Evolutionary conservation across 176 grass and related monocot genomes (phyloP).

Genomic region (Cenchrus fungigraminus): DNA sequence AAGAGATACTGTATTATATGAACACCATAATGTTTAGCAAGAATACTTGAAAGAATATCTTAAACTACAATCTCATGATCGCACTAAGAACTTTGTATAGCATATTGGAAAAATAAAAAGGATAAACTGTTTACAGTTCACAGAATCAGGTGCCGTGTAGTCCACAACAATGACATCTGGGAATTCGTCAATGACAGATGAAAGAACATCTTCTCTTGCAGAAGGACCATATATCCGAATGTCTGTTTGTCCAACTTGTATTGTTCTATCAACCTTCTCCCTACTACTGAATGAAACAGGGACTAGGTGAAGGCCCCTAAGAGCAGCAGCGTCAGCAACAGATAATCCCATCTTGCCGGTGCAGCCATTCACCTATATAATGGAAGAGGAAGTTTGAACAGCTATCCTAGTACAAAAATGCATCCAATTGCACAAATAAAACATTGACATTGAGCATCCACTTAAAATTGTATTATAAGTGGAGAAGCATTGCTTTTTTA

Average conservation of each 20-base stretch:
- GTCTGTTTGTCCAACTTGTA: constrained; percentile 57
- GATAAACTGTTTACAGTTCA: constrained; percentile 70
- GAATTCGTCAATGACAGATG: constrained; percentile 63
- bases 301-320: constrained; percentile 72
- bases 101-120: constrained; percentile 1
- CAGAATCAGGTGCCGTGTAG: constrained; percentile 75
- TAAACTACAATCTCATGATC: neutral
- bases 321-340: constrained; percentile 68
- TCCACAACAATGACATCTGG: constrained; percentile 88
- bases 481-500: neutral
- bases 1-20: neutral
- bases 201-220: constrained; percentile 76
- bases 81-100: constrained; percentile 9
- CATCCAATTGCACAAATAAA: neutral
- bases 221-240: constrained; percentile 72
- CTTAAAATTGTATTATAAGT: neutral
- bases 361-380: constrained; percentile 87
- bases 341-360: constrained; percentile 81
- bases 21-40: neutral
- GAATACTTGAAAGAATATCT: neutral
- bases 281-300: constrained; percentile 80
- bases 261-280: constrained; percentile 63
- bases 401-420: constrained; percentile 22
- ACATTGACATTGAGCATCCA: constrained; percentile 5
- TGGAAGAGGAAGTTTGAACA: constrained; percentile 6